A percentile compares a stretch with the other conserved stretches of the same genome.
Conservation (phyloP, 352 stramenopile species). For the Phytophthora pisi region DNA sequence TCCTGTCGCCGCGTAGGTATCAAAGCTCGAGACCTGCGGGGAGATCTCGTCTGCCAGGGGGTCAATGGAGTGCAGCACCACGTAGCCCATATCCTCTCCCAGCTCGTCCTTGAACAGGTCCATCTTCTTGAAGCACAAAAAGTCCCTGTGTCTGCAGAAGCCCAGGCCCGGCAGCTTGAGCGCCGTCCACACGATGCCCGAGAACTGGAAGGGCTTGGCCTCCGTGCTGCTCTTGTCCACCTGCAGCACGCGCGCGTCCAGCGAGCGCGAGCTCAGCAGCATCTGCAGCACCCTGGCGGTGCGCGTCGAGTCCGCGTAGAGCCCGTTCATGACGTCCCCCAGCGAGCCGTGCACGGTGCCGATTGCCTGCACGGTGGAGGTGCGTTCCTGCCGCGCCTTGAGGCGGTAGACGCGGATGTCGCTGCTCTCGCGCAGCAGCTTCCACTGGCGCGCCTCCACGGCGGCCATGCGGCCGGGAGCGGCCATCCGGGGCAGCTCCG, state of each 20-base stretch:
- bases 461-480: background rate
- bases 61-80: constrained; percentile 78
- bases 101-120: constrained; percentile 58
- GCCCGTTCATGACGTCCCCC: constrained; percentile 73
- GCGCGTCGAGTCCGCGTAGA: constrained; percentile 79
- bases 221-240: constrained; percentile 70
- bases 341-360: constrained; percentile 69
- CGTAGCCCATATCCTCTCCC: constrained; percentile 68
- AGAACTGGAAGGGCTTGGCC: constrained; percentile 70
- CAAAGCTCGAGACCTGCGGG: constrained; percentile 21
- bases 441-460: constrained; percentile 52
- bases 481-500: background rate
- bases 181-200: constrained; percentile 74
- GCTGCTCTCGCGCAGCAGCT: constrained; percentile 63
- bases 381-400: constrained; percentile 47
- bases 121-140: constrained; percentile 86
- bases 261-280: constrained; percentile 58
- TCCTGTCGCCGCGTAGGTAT: constrained; percentile 18
- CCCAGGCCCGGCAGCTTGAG: constrained; percentile 57
- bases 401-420: constrained; percentile 70
- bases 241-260: constrained; percentile 68
- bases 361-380: constrained; percentile 58
- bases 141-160: constrained; percentile 70
- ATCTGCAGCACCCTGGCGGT: constrained; percentile 66
- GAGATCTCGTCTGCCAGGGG: constrained; percentile 36